phyloP scores from a whole-genome alignment of 768 basidiomycete species.

The Boletus eberwhitei region DNA sequence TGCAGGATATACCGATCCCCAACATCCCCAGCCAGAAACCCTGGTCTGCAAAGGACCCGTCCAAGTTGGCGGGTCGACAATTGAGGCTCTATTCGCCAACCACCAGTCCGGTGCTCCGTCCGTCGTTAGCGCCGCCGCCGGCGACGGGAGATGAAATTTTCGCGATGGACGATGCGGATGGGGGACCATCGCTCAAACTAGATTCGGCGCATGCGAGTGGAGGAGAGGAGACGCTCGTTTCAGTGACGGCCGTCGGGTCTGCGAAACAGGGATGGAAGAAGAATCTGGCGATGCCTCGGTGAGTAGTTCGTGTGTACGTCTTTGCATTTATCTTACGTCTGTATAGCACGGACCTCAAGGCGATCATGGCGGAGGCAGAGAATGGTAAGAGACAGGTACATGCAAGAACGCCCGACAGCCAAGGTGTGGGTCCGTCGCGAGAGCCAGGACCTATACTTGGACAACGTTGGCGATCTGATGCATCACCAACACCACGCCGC shows the following conservation, averaged over 20 bases:
- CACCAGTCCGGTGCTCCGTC: constrained; percentile 26
- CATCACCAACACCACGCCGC: constrained; percentile 6
- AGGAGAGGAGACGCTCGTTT: not conserved
- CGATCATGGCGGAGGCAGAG: constrained; percentile 80
- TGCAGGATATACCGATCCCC: constrained; percentile 63
- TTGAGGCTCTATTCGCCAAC: constrained; percentile 5
- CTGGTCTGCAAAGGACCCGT: constrained; percentile 24
- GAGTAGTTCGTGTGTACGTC: constrained; percentile 22
- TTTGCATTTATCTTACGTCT: constrained; percentile 13
- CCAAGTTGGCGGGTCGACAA: constrained; percentile 9
- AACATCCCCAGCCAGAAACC: constrained; percentile 37
- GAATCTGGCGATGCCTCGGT: constrained; percentile 48
- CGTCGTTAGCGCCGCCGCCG: not conserved
- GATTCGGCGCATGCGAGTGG: constrained; percentile 8
- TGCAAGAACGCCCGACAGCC: not conserved
- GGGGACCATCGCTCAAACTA: constrained; percentile 27
- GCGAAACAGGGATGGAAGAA: constrained; percentile 45
- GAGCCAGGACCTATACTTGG: not conserved
- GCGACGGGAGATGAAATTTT: constrained; percentile 66
- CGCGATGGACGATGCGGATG: constrained; percentile 75
- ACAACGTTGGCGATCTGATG: constrained; percentile 7
- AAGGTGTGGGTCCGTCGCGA: not conserved
- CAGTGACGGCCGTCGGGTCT: not conserved
- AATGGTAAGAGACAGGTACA: constrained; percentile 21
- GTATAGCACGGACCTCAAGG: constrained; percentile 74